Conservation (phyloP, 352 stramenopile species). For the Globisporangium carolinianum region DNA sequence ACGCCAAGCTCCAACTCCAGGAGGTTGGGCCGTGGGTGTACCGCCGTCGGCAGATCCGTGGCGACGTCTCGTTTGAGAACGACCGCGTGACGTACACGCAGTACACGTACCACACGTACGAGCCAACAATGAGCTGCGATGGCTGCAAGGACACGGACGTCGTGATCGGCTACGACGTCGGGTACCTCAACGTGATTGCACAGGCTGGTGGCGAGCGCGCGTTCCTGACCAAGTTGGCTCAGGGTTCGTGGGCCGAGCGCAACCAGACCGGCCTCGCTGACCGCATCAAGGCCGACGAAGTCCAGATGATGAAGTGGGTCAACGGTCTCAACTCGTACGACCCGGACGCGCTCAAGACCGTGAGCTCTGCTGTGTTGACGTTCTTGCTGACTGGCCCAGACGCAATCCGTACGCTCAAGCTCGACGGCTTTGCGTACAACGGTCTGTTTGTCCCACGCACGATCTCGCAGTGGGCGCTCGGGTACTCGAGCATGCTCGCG, state of each 20-base stretch:
- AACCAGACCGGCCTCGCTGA: neutral
- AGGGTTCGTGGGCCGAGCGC: slow-evolving; percentile 5
- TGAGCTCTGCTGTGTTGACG: slow-evolving; percentile 6
- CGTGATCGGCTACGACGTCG: slow-evolving; percentile 18
- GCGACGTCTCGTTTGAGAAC: slow-evolving; percentile 17
- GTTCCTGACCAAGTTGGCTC: slow-evolving; percentile 14
- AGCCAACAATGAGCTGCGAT: slow-evolving; percentile 9
- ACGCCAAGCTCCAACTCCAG: slow-evolving; percentile 19
- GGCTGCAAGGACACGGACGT: slow-evolving; percentile 15
- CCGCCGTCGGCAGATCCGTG: slow-evolving; percentile 25
- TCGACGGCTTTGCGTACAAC: slow-evolving; percentile 18
- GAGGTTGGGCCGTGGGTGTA: slow-evolving; percentile 30
- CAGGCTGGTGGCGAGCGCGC: slow-evolving; percentile 17
- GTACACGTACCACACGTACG: slow-evolving; percentile 27
- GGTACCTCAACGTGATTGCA: slow-evolving; percentile 25
- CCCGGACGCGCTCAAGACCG: slow-evolving; percentile 7
- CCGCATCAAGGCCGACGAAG: slow-evolving; percentile 8
- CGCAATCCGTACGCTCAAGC: slow-evolving; percentile 2
- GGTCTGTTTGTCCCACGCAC: slow-evolving; percentile 16
- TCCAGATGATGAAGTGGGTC: slow-evolving; percentile 17
- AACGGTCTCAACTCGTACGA: slow-evolving; percentile 18
- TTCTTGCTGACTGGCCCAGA: slow-evolving; percentile 5
- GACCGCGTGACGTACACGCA: slow-evolving; percentile 17
- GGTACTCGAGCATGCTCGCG: slow-evolving; percentile 20
- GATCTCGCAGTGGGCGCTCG: slow-evolving; percentile 18